Evolutionary conservation across 495 filamentous ascomycete genomes (phyloP), one percentile per base, ranked within the genome.

Genomic region (Aspergillus kassunensis): DNA sequence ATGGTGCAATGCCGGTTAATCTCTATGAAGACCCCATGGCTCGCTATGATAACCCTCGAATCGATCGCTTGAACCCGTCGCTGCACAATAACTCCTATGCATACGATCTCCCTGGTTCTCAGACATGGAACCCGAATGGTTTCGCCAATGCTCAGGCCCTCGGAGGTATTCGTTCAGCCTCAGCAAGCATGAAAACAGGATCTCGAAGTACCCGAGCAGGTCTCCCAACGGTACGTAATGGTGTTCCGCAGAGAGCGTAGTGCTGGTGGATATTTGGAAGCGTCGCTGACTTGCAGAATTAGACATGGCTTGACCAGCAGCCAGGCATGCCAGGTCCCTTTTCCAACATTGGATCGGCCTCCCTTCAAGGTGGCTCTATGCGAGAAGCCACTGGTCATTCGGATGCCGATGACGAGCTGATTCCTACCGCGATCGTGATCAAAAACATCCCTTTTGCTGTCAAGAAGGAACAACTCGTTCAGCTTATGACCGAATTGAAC

Each of bases 361-460:
- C 76, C 11, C 68, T 83, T 23, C 75, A 76, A 34, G 66, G 68
- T 55, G 70, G 68, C 25, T 75, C 75, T 10, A 76, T 85, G 67
- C 80, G 80, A 41, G 71, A 74, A 53, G 59, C 77, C 41, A 69
- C 75, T 16, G 73, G 77, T 41, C 68, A 68, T 25, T 75, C 79
- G 10, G 83, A 85, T 30, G 69, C 68, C 15, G 86, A 85, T 54
- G 90, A 88, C 53, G 91, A 97, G 71, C 79, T 98, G 53, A 98
- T 98, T 53, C 93, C 93, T 13, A 98, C 93, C 2, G 93, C 93
- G 29, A 97, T 98, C 56, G 93, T 98, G 43, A 97, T 98, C 74
- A 98, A 98, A 74, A 98, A 98, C 62, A 98, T 98, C 42, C 93
- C 95, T 2, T 98, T 98, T 65, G 93, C 93, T 37, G 90, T 97